Percentiles rank a stretch among this genome's conserved stretches.
Conservation (phyloP, 2,329 filamentous ascomycete genomes). For the Biscogniauxia marginata region DNA sequence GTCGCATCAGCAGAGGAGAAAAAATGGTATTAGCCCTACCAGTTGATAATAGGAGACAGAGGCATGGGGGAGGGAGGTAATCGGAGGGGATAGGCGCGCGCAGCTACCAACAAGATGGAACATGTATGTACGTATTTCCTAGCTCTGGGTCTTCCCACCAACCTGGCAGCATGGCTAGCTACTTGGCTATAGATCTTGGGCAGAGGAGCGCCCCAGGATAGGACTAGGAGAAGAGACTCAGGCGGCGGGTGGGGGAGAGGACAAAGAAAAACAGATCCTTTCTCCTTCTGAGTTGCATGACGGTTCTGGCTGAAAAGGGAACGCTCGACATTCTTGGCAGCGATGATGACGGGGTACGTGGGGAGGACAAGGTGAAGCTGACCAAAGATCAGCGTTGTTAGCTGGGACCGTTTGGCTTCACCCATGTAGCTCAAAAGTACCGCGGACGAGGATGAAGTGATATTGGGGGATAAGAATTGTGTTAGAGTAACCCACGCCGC, state of each 20-base stretch:
- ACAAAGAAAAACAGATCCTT: constrained; percentile 20
- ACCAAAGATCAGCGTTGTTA: constrained; percentile 11
- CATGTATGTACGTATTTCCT: background rate
- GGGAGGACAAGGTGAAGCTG: constrained; percentile 17
- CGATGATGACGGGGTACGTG: constrained; percentile 24
- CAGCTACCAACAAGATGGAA: background rate
- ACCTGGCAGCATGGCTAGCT: constrained; percentile 1
- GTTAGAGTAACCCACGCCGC: background rate
- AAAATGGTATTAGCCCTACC: background rate
- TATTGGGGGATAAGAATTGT: constrained; percentile 8
- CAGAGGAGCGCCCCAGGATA: constrained; percentile 8
- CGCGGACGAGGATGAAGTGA: constrained; percentile 12
- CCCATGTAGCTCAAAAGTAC: constrained; percentile 26
- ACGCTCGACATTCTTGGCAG: constrained; percentile 31
- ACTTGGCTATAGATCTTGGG: constrained; percentile 17
- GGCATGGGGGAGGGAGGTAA: background rate
- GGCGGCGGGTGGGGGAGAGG: constrained; percentile 26
- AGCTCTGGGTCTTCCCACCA: background rate
- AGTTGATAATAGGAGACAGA: background rate
- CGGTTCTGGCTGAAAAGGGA: constrained; percentile 29
- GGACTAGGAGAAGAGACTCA: constrained; percentile 9
- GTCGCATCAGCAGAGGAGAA: constrained; percentile 1
- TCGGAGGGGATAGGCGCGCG: background rate
- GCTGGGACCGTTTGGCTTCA: constrained; percentile 9
- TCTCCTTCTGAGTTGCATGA: constrained; percentile 23